Evolutionary conservation across 2,329 filamentous ascomycete genomes (phyloP).

Genomic region (Trichoderma atroviride): DNA sequence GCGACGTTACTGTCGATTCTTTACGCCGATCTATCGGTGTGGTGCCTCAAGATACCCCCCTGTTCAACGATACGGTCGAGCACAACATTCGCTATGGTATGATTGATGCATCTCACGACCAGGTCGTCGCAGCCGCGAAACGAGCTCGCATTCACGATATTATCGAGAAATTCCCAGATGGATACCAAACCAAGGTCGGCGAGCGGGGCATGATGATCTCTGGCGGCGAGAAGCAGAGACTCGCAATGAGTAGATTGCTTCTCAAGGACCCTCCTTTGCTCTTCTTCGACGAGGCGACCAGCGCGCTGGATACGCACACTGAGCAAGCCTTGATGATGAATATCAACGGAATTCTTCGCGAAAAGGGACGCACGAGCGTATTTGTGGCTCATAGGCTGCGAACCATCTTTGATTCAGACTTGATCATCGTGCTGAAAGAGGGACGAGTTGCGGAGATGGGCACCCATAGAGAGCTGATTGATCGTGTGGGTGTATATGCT

Average conservation of each 20-base stretch:
- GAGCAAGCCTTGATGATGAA: conserved; percentile 88
- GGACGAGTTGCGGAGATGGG: conserved; percentile 87
- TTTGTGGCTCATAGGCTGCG: conserved; percentile 91
- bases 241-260: conserved; percentile 80
- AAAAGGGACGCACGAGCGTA: conserved; percentile 86
- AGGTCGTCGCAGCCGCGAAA: conserved; percentile 75
- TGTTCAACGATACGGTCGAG: conserved; percentile 95
- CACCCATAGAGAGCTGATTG: conserved; percentile 82
- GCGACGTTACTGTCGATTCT: conserved; percentile 78
- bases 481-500: conserved; percentile 77
- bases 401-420: conserved; percentile 90
- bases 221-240: conserved; percentile 88
- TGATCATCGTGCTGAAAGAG: conserved; percentile 87
- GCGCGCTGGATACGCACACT: conserved; percentile 88
- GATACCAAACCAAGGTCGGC: conserved; percentile 87
- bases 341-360: conserved; percentile 88
- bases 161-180: conserved; percentile 78
- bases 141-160: conserved; percentile 85
- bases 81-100: conserved; percentile 95
- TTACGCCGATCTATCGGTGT: conserved; percentile 86
- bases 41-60: conserved; percentile 92
- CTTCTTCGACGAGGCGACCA: conserved; percentile 96
- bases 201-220: conserved; percentile 97
- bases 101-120: conserved; percentile 71
- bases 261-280: conserved; percentile 87